Evolutionary conservation across 495 filamentous ascomycete species (phyloP).

Genomic region (Lasiosphaeria ovina): DNA sequence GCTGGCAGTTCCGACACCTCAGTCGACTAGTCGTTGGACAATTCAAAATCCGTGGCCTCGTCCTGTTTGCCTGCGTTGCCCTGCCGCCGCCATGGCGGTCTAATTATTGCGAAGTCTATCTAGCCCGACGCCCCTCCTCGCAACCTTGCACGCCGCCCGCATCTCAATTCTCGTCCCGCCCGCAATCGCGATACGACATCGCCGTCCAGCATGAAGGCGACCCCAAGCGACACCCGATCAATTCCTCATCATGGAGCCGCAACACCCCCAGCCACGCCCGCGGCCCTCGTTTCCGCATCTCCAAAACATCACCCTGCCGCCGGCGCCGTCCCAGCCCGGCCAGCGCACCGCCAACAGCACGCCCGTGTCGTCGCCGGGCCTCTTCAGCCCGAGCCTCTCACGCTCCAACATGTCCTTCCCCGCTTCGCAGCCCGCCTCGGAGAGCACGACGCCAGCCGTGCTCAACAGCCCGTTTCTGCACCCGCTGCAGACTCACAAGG

Average conservation of each 20-base stretch:
- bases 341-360: conserved; percentile 61
- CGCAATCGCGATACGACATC: conserved; percentile 16
- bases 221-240: conserved; percentile 21
- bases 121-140: background rate
- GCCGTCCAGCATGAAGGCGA: conserved; percentile 32
- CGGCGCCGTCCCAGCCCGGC: conserved; percentile 27
- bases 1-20: conserved; percentile 1
- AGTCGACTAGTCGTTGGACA: too few relatives aligned
- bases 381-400: conserved; percentile 55
- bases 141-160: background rate
- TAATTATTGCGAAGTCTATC: conserved; percentile 22
- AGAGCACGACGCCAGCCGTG: conserved; percentile 43
- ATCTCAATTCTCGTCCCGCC: conserved; percentile 2
- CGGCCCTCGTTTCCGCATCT: conserved; percentile 39
- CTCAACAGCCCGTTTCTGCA: conserved; percentile 60
- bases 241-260: conserved; percentile 35
- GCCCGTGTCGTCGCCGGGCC: conserved; percentile 64
- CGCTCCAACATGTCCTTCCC: conserved; percentile 38
- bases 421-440: conserved; percentile 38
- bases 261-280: conserved; percentile 29
- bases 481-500: conserved; percentile 61
- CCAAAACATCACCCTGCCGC: conserved; percentile 35
- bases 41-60: too few relatives aligned
- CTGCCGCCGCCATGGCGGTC: conserved; percentile 19
- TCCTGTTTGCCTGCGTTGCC: conserved; percentile 3